A percentile compares a stretch with the other conserved stretches of the same genome.
Evolutionary conservation across 2,329 filamentous ascomycete genomes (phyloP).

Genomic region (Pseudocercospora fijiensis): DNA sequence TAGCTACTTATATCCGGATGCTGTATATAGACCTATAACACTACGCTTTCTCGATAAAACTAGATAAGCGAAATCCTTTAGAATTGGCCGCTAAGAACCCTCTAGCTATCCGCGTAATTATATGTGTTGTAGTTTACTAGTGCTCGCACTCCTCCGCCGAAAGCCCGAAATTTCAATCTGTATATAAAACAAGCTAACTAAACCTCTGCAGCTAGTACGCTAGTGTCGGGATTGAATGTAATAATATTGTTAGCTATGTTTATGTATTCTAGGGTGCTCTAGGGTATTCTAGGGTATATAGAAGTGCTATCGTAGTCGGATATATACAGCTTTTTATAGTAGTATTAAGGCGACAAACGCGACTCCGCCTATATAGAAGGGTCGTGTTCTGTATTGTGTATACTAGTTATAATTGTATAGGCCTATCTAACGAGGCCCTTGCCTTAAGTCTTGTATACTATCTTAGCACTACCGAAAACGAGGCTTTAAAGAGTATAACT

Average conservation of each 20-base stretch:
- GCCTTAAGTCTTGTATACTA: no score
- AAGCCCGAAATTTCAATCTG: no score
- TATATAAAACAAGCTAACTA: background rate
- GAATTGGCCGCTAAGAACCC: no score
- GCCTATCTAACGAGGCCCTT: no score
- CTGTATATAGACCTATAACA: background rate
- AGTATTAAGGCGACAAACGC: background rate
- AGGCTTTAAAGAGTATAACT: no score
- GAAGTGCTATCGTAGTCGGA: background rate
- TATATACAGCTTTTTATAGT: background rate
- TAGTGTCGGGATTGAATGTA: background rate
- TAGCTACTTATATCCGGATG: background rate
- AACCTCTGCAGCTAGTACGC: background rate
- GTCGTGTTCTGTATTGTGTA: no score
- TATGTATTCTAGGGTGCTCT: background rate
- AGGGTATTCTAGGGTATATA: background rate
- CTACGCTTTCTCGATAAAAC: background rate
- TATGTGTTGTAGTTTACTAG: no score
- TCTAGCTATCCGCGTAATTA: no score
- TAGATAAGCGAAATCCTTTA: background rate
- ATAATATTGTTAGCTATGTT: background rate
- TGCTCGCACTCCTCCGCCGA: no score
- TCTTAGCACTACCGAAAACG: no score
- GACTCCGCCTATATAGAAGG: no score
- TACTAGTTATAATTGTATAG: no score